Base-by-base conservation (phyloP, 192 early-diverging fungal genomes). In the Phycomyces blakesleeanus region DNA sequence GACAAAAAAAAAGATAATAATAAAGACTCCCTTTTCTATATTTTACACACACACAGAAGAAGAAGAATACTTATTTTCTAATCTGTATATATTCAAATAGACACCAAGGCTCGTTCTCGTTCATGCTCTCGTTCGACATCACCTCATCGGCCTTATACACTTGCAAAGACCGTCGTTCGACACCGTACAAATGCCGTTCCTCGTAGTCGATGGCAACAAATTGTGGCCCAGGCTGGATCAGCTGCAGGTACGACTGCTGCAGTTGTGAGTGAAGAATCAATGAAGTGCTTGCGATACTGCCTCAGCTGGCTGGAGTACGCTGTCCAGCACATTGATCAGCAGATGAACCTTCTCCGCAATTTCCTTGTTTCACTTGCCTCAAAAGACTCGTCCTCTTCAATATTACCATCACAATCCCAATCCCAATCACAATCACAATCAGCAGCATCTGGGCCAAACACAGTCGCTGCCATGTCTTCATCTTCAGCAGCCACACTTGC, bases 231-330 rank as follows among this genome's bases (percentile, higher is more conserved):
- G 14, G 82, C 84, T 1, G 82, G 82, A 11, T 63, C 81, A 4
- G 81, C 77, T 18, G 83, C 84, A 0, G 84, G 85, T 50, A 68
- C 87, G 7, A 85, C 89, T 6, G 89, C 87, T 5, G 81, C 91
- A 60, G 85, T 91, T 20, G 84, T 93, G 21, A 90, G 88, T 61
- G 93, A 94, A 63, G 95, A 97, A 72, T 88, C 89, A 61, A 83
- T 95, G 80, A 81, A 86, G 63, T 89, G 86, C 57, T 73, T 97
- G 53, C 83, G 86, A 60, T 97, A 95, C 73, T 97, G 95, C 74
- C 72, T 94, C 26, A 81, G 89, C 64, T 95, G 90, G 90, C 72
- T 96, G 11, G 59, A 86, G 78, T 94, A 93, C 57, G 93, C 93
- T 1, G 83, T 85, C 0, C 83, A 83, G 21, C 85, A 89, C 59